phyloP scores from a whole-genome alignment of 176 grass and related monocot species.

The Chloris gayana region DNA sequence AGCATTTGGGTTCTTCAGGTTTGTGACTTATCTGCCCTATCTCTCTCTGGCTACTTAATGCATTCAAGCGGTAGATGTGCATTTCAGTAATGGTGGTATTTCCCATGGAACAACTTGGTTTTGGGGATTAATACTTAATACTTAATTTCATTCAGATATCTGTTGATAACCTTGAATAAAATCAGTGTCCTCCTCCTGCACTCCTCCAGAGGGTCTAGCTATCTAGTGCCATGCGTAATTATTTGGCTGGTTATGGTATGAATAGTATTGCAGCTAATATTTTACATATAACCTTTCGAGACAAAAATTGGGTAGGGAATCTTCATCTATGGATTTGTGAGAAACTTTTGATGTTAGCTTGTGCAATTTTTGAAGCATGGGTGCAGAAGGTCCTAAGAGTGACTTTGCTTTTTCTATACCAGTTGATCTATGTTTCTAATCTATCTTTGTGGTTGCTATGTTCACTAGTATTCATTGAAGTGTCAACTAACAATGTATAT shows the following conservation, averaged over 20 bases:
- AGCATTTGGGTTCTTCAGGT: slow-evolving; percentile 96
- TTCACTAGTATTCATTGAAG: slow-evolving; percentile 2
- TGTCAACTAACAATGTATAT: not conserved
- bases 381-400: not conserved
- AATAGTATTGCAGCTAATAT: not conserved
- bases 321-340: not conserved
- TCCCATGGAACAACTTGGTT: slow-evolving; percentile 12
- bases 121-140: no score
- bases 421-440: not conserved
- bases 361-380: not conserved
- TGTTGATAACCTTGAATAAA: not conserved
- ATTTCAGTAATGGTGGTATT: not conserved
- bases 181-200: not conserved
- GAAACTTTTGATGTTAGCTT: not conserved
- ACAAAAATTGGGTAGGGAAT: not conserved
- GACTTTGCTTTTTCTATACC: not conserved
- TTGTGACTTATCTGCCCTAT: slow-evolving; percentile 23
- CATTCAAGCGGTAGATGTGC: not conserved
- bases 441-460: slow-evolving; percentile 16
- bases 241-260: not conserved
- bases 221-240: slow-evolving; percentile 9
- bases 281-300: not conserved
- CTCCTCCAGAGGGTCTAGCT: slow-evolving; percentile 5
- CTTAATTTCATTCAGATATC: not conserved
- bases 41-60: slow-evolving; percentile 11